phyloP scores from a whole-genome alignment of 2,329 filamentous ascomycete species.

The Diaporthe sp. region DNA sequence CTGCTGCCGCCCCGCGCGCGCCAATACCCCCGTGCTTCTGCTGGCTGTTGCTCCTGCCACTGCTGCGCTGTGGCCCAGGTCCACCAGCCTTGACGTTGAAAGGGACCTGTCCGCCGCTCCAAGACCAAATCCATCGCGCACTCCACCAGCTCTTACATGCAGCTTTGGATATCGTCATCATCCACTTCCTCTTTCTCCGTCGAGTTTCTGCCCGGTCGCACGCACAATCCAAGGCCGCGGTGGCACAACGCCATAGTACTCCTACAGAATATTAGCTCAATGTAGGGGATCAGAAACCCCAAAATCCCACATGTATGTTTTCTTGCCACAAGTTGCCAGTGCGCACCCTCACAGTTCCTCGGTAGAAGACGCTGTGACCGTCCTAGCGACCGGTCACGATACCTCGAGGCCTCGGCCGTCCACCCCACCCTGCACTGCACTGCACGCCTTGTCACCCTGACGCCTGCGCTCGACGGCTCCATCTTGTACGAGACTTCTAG shows the following conservation, averaged over 20 bases:
- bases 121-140: background rate
- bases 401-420: background rate
- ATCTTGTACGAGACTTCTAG: slow-evolving; percentile 31
- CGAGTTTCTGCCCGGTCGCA: background rate
- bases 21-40: background rate
- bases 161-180: background rate
- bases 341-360: background rate
- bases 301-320: background rate
- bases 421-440: background rate
- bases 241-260: background rate
- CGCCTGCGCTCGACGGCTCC: background rate
- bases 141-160: background rate
- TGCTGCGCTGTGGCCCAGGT: background rate
- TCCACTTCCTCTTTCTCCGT: background rate
- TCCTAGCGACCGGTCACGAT: slow-evolving; percentile 15
- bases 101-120: background rate
- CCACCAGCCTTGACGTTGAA: background rate
- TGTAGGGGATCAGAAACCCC: background rate
- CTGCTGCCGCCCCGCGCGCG: background rate
- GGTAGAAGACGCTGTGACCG: slow-evolving; percentile 14
- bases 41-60: background rate
- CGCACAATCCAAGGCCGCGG: background rate
- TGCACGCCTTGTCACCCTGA: background rate
- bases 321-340: background rate
- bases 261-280: slow-evolving; percentile 10